A percentile compares a stretch with the other conserved stretches of the same genome.
These are phyloP conservation scores for Rhodamnia argentea DNA, from an alignment of 345 rosid genomes.

Conservation along the genomic window DNA sequence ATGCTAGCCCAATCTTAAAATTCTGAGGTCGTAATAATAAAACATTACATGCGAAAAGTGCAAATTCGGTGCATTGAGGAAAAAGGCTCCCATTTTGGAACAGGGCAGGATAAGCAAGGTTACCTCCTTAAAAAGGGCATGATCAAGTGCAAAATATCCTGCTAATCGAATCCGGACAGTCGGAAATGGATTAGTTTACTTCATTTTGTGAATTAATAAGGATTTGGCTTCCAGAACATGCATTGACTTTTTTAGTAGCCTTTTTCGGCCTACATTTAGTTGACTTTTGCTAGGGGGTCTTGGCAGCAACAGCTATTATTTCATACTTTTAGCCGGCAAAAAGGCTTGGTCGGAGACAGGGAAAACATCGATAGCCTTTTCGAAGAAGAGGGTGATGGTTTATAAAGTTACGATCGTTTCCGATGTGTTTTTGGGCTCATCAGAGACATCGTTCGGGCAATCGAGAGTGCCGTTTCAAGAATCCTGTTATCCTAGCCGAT, in stretches of 20 bases:
- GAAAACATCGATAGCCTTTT: background rate
- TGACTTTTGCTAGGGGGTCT: background rate
- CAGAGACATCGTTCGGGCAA: background rate
- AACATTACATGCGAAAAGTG: no score
- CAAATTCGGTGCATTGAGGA: no score
- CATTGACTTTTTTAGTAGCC: background rate
- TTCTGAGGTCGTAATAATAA: no score
- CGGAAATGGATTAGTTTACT: background rate
- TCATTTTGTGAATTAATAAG: background rate
- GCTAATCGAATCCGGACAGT: background rate
- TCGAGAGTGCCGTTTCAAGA: background rate
- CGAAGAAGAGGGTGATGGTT: background rate
- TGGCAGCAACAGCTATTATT: background rate
- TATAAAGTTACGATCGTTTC: background rate
- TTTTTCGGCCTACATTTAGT: background rate
- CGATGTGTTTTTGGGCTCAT: background rate
- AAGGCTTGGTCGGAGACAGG: background rate
- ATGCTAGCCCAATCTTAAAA: no score
- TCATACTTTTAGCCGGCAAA: background rate
- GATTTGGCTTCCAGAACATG: background rate
- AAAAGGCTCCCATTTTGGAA: no score
- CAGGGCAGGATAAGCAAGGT: no score
- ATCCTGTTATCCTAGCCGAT: background rate
- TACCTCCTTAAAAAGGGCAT: background rate
- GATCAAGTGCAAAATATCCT: background rate